Evolutionary conservation across 106 monocot genomes (phyloP).

Genomic region (Agapanthus africanus): DNA sequence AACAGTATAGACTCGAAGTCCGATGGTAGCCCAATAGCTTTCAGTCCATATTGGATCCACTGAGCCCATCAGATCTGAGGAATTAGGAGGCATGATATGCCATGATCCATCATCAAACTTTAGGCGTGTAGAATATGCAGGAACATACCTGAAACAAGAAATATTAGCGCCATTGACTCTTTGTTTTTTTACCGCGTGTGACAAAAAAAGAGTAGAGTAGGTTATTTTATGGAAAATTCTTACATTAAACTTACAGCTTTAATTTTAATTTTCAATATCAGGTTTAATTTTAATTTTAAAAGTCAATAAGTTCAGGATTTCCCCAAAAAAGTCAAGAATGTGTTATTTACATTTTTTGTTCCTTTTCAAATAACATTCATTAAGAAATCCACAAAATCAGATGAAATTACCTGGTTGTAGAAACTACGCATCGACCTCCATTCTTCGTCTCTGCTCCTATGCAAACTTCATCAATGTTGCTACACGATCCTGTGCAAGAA

Average conservation of each 20-base stretch:
- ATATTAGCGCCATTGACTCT: background rate
- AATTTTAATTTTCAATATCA: no score
- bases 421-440: slow-evolving; percentile 63
- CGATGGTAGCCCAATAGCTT: slow-evolving; percentile 82
- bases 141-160: slow-evolving; percentile 64
- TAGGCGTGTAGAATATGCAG: slow-evolving; percentile 85
- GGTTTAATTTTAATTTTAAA: no score
- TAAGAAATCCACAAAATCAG: background rate
- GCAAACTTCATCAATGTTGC: slow-evolving; percentile 53
- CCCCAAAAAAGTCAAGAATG: no score
- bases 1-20: slow-evolving; percentile 58
- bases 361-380: background rate
- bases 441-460: slow-evolving; percentile 48
- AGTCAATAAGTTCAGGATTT: background rate
- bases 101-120: slow-evolving; percentile 51
- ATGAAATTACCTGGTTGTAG: slow-evolving; percentile 96
- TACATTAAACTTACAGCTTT: no score
- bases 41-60: slow-evolving; percentile 96
- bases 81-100: slow-evolving; percentile 55
- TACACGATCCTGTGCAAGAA: slow-evolving; percentile 51
- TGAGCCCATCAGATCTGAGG: slow-evolving; percentile 52
- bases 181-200: no score
- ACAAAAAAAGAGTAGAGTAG: no score
- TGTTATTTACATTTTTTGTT: background rate
- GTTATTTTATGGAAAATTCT: no score